Evolutionary conservation across 2,329 filamentous ascomycete species (phyloP).

Genomic region (Verticillium alfalfae): DNA sequence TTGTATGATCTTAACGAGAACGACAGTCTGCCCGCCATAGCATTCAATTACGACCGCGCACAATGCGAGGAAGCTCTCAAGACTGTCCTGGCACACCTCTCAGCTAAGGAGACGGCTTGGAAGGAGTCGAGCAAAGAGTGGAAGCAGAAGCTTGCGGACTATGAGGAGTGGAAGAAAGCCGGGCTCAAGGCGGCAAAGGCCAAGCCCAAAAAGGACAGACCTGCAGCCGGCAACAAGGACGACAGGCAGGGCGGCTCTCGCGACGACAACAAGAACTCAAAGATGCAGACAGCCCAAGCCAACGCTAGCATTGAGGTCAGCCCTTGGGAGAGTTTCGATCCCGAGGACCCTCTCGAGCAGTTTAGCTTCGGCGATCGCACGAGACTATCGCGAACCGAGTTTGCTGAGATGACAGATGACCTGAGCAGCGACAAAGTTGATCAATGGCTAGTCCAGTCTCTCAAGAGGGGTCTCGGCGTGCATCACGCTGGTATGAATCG

Average conservation of each 20-base stretch:
- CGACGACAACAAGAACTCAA: constrained; percentile 30
- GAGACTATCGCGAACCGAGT: constrained; percentile 51
- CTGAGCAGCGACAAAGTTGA: constrained; percentile 45
- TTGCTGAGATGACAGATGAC: constrained; percentile 47
- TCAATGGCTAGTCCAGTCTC: constrained; percentile 50
- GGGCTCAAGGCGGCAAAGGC: constrained; percentile 28
- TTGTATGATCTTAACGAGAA: constrained; percentile 55
- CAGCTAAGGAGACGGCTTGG: constrained; percentile 40
- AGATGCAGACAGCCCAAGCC: constrained; percentile 52
- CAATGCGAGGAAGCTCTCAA: constrained; percentile 56
- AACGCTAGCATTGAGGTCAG: constrained; percentile 48
- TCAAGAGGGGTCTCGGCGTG: constrained; percentile 66
- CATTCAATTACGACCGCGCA: constrained; percentile 71
- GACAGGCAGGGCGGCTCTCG: constrained; percentile 20
- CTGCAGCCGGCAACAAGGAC: not conserved
- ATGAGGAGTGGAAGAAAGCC: constrained; percentile 49
- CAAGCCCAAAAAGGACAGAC: constrained; percentile 18
- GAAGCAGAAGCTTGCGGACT: constrained; percentile 53
- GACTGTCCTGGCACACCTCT: constrained; percentile 45
- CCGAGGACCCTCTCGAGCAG: constrained; percentile 53
- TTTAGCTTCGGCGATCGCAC: constrained; percentile 64
- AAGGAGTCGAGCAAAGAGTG: constrained; percentile 46
- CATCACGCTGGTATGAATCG: constrained; percentile 79
- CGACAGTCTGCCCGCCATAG: constrained; percentile 63
- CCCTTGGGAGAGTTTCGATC: constrained; percentile 61